Base-by-base conservation (phyloP, 345 rosid genomes). In the Theobroma cacao region DNA sequence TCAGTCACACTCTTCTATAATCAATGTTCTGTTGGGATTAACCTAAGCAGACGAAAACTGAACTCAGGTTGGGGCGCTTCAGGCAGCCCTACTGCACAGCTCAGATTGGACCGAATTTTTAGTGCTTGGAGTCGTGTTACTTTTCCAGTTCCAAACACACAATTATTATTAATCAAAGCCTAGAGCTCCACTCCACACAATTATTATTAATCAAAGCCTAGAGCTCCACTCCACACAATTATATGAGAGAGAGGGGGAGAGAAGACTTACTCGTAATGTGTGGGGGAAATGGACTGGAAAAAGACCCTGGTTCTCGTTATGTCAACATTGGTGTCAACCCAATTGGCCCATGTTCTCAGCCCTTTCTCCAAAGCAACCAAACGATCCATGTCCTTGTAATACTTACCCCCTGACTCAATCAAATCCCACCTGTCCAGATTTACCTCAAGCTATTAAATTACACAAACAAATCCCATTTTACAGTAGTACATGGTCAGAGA, bases 301-400 rank as follows among this genome's bases (percentile, higher is more conserved):
- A 91, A 92, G 67, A 96, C 91, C 64, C 84, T 79, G 78, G 91
- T 91, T 70, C 79, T 81, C 34, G 86, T 78, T 62, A 78, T 38
- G 79, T 96, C 97, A 9, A 84, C 78, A 77, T 89, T 80, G 77
- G 77, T 63, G 64, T 94, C 91, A 41, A 91, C 85, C 99, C 99
- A 94, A 47, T 84, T 83, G 80, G 97, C 89, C 99, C 98, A 94
- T 76, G 98, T 87, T 83, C 89, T 81, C 53, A 96, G 83, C 41
- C 89, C 97, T 88, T 87, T 90, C 82, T 89, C 89, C 87, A 94
- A 71, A 28, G 99, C 99, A 55, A 79, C 84, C 79, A 89, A 77
- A 12, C 98, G 90, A 79, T 94, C 95, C 94, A 94, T 92, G 89
- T 96, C 99, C 62, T 76, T 80, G 86, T 94, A 96, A 79, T 85